Base-by-base conservation (phyloP, 805 yeast species). In the Candida xiaguanensis region DNA sequence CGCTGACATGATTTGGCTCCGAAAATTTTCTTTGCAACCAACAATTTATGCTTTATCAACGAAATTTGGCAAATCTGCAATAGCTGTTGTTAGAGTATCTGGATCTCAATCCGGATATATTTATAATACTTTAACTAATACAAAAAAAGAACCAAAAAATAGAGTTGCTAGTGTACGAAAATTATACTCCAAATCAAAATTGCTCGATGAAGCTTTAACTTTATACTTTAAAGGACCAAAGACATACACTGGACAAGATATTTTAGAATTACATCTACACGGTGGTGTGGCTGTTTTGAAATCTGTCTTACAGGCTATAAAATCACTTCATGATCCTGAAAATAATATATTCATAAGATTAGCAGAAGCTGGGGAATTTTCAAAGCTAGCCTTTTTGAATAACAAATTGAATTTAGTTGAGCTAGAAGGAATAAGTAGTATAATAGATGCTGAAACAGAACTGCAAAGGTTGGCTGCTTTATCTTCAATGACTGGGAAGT, bases 361-460 rank as follows among this genome's bases (percentile, higher is more conserved):
- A 55, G 99, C 99, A 0, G 91, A 85, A 52, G 81, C 88, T 6
- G 99, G 99, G 7, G 99, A 93, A 59, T 93, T 93, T 53, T 84
- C 96, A 0, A 71, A 70, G 50, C 72, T 95, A 26, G 97, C 96
- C 0, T 93, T 90, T 53, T 74, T 82, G 40, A 91, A 90, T 57
- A 85, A 90, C 0, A 69, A 83, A 36, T 71, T 87, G 50, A 98
- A 93, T 57, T 67, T 93, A 43, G 87, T 97, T 0, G 88, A 90
- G 53, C 77, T 87, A 7, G 99, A 93, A 60, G 96, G 97, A 0
- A 80, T 93, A 7, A 72, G 89, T 38, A 95, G 85, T 34, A 63
- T 90, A 55, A 87, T 93, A 29, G 90, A 90, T 50, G 95, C 98
- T 0, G 97, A 93, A 53, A 93, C 99, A 0, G 98, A 91, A 56